Base-by-base conservation (phyloP, 805 yeast species). In the Saturnispora silvae region DNA sequence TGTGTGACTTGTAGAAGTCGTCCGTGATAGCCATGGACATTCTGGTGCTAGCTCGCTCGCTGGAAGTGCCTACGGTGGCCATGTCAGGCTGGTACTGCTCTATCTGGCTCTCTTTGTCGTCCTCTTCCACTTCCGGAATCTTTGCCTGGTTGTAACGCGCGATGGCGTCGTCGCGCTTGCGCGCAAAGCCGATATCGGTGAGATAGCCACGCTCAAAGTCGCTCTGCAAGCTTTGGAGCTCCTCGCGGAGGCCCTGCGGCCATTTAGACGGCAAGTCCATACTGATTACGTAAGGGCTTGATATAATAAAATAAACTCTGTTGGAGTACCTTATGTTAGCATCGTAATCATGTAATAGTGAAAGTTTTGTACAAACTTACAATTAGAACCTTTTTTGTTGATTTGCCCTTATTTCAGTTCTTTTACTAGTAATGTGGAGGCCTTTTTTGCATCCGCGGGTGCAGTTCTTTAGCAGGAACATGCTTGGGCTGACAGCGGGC, bases 1-100 rank as follows among this genome's bases (percentile, higher is more conserved):
- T 11, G 13, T 29, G 17, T 3, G 40, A 26, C 16, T 33, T 32
- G 15, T 37, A 31, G 14, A 37, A 37, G 19, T 37, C 40, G 20
- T 36, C 39, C 10, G 39, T 36, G 16, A 36, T 36, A 6, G 29
- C 31, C 14, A 36, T 30, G 10, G 39, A 36, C n/a, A 24, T 30
- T 20, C 30, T 29, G 11, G 39, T 36, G 25, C 40, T 30, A 13
- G 20, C 22, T 11, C 28, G 28, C 10, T 33, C 36, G 7, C 18
- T 28, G 9, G 13, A 11, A 14, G 20, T 16, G 5, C 26, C 24
- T n/a, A 20, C 28, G 20, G 29, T 29, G 30, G 10, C 24, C 24
- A 35, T 22, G 28, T 15, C 20, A 9, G 32, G 41, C 20, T 20
- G 4, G 14, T 31, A 30, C n/a, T 23, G 25, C 10, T 35, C 40